These are phyloP conservation scores for Nephelium lappaceum DNA, from an alignment of 345 rosid genomes.

Conservation along the genomic window DNA sequence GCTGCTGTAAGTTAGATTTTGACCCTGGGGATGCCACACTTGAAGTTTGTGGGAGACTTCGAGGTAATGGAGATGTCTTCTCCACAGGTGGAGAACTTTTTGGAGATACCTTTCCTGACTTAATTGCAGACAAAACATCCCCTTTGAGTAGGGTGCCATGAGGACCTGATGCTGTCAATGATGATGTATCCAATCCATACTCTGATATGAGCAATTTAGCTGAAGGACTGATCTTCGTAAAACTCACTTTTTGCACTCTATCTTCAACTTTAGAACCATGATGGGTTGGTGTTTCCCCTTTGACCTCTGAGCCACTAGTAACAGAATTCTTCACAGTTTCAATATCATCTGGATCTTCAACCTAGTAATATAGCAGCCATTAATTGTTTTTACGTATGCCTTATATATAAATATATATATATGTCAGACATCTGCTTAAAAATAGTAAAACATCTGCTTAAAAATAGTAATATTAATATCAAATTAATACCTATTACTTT, in stretches of 20 bases:
- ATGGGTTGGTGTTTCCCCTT: slow-evolving; percentile 48
- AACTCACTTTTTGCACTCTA: slow-evolving; percentile 37
- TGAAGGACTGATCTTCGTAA: slow-evolving; percentile 88
- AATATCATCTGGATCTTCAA: slow-evolving; percentile 79
- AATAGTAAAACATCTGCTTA: not conserved
- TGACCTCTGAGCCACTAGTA: slow-evolving; percentile 40
- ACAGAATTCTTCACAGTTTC: slow-evolving; percentile 67
- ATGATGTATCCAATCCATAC: slow-evolving; percentile 78
- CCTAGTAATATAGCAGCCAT: slow-evolving; percentile 52
- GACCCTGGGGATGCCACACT: slow-evolving; percentile 35
- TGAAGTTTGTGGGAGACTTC: slow-evolving; percentile 40
- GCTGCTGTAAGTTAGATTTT: slow-evolving; percentile 44
- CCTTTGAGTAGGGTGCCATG: slow-evolving; percentile 80
- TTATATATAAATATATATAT: not conserved
- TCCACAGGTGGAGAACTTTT: slow-evolving; percentile 40
- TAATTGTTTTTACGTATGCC: slow-evolving; percentile 19
- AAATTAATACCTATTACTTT: not conserved
- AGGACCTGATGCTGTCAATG: slow-evolving; percentile 82
- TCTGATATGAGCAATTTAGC: slow-evolving; percentile 79
- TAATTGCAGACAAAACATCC: slow-evolving; percentile 81
- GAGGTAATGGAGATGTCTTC: slow-evolving; percentile 47
- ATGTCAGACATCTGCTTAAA: not conserved
- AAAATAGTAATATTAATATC: not conserved
- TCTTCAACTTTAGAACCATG: slow-evolving; percentile 47
- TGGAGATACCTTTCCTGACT: slow-evolving; percentile 66